Conservation (phyloP, 148 eudicot genomes). For the Fagopyrum homotropicum region DNA sequence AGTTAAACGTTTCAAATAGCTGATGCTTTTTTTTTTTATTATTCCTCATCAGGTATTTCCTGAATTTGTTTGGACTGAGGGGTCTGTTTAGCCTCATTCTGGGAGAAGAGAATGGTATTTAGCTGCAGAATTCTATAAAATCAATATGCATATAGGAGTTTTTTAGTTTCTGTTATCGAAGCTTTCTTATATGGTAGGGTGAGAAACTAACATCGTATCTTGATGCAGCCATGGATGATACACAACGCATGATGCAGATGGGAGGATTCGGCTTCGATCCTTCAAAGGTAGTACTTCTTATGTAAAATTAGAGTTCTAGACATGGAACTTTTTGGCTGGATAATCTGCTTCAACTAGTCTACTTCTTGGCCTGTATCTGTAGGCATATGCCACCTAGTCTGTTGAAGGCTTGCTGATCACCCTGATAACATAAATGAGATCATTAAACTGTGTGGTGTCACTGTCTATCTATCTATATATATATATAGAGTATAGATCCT, state of each 20-base stretch:
- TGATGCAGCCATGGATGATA: slow-evolving; percentile 84
- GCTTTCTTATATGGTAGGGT: background rate
- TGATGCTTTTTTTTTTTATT: slow-evolving; percentile 10
- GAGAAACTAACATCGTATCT: slow-evolving; percentile 11
- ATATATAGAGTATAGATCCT: no score
- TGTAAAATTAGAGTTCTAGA: background rate
- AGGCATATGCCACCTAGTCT: no score
- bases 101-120: slow-evolving; percentile 93
- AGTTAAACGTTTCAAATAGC: background rate
- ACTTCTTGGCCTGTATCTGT: background rate
- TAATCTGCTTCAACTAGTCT: slow-evolving; percentile 8
- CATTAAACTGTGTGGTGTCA: background rate
- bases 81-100: slow-evolving; percentile 93
- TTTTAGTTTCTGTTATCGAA: background rate
- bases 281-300: slow-evolving; percentile 39
- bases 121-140: background rate
- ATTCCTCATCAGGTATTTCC: slow-evolving; percentile 68
- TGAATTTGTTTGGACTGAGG: slow-evolving; percentile 88
- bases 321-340: background rate
- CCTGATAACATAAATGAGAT: background rate
- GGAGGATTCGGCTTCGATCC: slow-evolving; percentile 94
- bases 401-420: no score
- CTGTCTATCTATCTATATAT: background rate
- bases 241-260: slow-evolving; percentile 99
- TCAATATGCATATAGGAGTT: background rate